Conservation (phyloP, 495 filamentous ascomycete genomes). For the Daldinia childiae region DNA sequence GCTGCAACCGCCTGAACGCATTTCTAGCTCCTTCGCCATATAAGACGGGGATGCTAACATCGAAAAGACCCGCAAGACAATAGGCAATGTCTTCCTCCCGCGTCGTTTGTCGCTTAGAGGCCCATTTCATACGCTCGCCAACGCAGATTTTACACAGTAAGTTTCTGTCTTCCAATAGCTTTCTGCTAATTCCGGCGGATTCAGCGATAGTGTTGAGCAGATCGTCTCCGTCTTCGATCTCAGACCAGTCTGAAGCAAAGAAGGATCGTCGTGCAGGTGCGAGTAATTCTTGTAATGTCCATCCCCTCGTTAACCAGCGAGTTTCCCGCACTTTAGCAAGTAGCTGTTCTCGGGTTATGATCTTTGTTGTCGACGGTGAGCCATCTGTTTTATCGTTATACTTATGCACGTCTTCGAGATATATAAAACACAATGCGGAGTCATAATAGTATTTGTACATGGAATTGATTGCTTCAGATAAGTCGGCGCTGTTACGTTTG, state of each 20-base stretch:
- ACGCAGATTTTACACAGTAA: not conserved
- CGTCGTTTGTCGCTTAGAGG: conserved; percentile 21
- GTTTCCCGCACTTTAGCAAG: conserved; percentile 4
- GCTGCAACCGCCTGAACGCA: conserved; percentile 37
- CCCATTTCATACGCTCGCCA: conserved; percentile 34
- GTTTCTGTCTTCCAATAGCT: conserved; percentile 12
- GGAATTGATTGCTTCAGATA: conserved; percentile 31
- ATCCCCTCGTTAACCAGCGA: conserved; percentile 25
- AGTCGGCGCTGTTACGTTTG: conserved; percentile 33
- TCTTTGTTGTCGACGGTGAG: too few species aligned
- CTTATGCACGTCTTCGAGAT: conserved; percentile 33
- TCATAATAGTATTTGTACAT: conserved; percentile 42
- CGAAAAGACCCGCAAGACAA: conserved; percentile 28
- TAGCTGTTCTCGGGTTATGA: too few species aligned
- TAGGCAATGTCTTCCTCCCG: conserved; percentile 30
- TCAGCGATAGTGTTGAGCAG: conserved; percentile 13
- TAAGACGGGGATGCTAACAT: conserved; percentile 33
- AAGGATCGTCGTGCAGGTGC: conserved; percentile 12
- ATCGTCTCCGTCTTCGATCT: conserved; percentile 23
- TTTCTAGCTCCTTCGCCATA: conserved; percentile 31
- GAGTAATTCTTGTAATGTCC: conserved; percentile 36
- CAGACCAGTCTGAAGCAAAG: conserved; percentile 24
- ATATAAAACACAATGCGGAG: conserved; percentile 38
- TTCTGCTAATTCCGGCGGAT: conserved; percentile 11
- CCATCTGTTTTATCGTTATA: too few species aligned